Conservation (phyloP, 179 eudicot species). For the Sideroxylon spinosum region DNA sequence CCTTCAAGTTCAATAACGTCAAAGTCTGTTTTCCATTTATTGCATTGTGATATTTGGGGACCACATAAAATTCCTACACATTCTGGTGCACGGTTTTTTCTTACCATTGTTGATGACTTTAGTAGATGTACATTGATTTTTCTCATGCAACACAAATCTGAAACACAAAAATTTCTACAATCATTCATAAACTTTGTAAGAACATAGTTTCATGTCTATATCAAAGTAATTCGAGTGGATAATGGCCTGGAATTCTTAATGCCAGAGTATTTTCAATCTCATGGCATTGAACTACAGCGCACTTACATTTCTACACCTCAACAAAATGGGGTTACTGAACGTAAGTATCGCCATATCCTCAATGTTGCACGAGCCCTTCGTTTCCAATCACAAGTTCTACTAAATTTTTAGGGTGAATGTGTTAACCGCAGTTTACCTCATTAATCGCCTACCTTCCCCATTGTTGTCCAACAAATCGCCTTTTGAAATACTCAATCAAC, state of each 20-base stretch:
- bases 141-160: constrained; percentile 1
- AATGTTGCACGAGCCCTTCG: background rate
- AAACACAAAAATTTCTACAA: constrained; percentile 6
- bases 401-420: constrained; percentile 1
- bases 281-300: background rate
- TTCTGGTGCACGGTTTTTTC: constrained; percentile 9
- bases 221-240: background rate
- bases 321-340: background rate
- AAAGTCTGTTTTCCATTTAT: constrained; percentile 12
- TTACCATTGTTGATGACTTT: constrained; percentile 20
- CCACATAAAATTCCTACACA: constrained; percentile 9
- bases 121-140: constrained; percentile 11
- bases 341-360: constrained; percentile 16
- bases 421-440: constrained; percentile 12
- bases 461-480: background rate
- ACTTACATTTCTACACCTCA: background rate
- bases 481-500: background rate
- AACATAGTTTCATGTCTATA: background rate
- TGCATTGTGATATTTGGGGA: constrained; percentile 20
- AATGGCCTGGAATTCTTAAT: too few relatives aligned
- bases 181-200: background rate
- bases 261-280: too few relatives aligned
- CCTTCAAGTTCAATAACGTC: constrained; percentile 9
- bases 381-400: constrained; percentile 4
- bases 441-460: constrained; percentile 6